Conservation (phyloP, 148 eudicot genomes). For the Vaccinium corymbosum region DNA sequence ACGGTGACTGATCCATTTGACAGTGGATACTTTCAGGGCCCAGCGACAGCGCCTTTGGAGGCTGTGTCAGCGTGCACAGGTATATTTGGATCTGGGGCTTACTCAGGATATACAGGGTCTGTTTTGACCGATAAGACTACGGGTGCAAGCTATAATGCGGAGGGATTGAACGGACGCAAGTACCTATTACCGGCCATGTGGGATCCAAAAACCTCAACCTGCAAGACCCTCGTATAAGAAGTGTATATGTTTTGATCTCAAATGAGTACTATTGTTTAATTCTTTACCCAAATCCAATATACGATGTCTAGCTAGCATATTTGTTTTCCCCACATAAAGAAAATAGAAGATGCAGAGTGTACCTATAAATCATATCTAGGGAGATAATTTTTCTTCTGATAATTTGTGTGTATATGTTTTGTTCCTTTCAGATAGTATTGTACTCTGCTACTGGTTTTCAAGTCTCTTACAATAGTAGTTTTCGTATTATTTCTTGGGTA, state of each 20-base stretch:
- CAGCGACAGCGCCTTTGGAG: constrained; percentile 39
- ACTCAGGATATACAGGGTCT: neutral
- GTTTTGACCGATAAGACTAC: neutral
- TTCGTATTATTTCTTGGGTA: too few relatives aligned
- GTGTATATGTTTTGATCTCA: neutral
- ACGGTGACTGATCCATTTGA: constrained; percentile 39
- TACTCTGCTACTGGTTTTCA: too few relatives aligned
- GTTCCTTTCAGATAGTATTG: too few relatives aligned
- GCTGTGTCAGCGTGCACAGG: constrained; percentile 46
- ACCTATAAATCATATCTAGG: too few relatives aligned
- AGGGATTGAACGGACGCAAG: neutral
- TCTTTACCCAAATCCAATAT: neutral
- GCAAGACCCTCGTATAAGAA: neutral
- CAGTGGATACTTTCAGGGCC: constrained; percentile 40
- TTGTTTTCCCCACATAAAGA: neutral
- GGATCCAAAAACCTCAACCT: neutral
- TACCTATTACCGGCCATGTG: constrained; percentile 1
- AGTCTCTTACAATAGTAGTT: too few relatives aligned
- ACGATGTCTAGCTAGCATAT: too few relatives aligned
- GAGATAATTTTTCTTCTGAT: too few relatives aligned
- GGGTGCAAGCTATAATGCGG: constrained; percentile 8
- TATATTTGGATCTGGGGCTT: constrained; percentile 40
- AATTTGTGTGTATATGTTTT: too few relatives aligned
- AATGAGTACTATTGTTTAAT: too few relatives aligned
- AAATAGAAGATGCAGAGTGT: neutral